Evolutionary conservation across 805 yeast species (phyloP).

Genomic region (Candida golubevii): DNA sequence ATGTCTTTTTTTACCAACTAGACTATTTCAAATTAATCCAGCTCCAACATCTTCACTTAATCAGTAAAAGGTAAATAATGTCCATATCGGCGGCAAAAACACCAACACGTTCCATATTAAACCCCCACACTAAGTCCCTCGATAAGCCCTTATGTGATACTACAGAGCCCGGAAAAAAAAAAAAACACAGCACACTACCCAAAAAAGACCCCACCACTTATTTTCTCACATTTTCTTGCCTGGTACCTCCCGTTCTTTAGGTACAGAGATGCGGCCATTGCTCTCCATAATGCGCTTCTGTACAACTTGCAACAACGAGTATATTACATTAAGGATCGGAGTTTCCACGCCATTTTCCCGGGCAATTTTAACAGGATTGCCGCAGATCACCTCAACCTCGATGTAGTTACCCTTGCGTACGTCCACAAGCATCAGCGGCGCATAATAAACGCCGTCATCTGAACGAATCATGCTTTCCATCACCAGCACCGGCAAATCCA

Average conservation of each 20-base stretch:
- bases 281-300: conserved; percentile 19
- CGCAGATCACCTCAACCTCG: conserved; percentile 39
- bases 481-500: conserved; percentile 17
- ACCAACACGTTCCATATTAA: no score
- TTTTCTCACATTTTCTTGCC: neutral
- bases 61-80: no score
- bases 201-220: no score
- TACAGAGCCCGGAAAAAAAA: no score
- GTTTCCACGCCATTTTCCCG: conserved; percentile 30
- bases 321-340: conserved; percentile 22
- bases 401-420: conserved; percentile 32
- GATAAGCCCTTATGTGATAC: no score
- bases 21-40: no score
- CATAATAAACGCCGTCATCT: conserved; percentile 33
- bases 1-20: no score
- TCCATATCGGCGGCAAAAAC: no score
- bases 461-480: conserved; percentile 21
- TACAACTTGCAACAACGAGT: conserved; percentile 20
- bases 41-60: no score
- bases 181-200: no score
- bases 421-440: conserved; percentile 41
- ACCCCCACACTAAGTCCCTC: no score
- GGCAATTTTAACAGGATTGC: conserved; percentile 39
- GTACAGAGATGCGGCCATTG: conserved; percentile 21
- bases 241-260: conserved; percentile 17